These are phyloP conservation scores for Flaveria bidentis DNA, from an alignment of 129 eudicot species.

Conservation along the genomic window DNA sequence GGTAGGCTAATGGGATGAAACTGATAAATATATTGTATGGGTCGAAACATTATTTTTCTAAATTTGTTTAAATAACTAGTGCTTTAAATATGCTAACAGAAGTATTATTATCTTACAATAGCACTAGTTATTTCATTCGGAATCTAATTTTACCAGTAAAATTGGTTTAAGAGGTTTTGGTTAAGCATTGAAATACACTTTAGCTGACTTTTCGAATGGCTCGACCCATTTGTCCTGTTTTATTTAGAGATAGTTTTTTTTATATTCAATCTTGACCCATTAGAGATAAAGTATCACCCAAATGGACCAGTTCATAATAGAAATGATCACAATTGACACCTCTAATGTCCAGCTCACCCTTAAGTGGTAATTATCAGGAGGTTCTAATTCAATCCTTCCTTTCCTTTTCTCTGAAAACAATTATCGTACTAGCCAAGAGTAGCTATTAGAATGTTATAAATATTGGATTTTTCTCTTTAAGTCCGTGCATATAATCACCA, in stretches of 20 bases:
- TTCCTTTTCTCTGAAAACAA: not conserved
- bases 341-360: not conserved
- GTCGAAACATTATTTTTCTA: not conserved
- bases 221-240: not conserved
- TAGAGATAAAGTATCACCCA: not conserved
- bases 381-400: not conserved
- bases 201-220: not conserved
- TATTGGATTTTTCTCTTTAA: not conserved
- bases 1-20: not conserved
- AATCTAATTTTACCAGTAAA: not conserved
- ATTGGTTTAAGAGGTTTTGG: conserved; percentile 6
- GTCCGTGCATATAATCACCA: not conserved
- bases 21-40: not conserved
- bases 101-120: not conserved
- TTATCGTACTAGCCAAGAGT: not conserved
- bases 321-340: not conserved
- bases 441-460: not conserved
- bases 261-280: not conserved
- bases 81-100: not conserved
- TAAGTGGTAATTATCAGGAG: not conserved
- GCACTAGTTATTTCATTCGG: not conserved
- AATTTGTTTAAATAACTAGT: not conserved
- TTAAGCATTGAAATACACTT: not conserved
- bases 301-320: not conserved
- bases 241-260: not conserved